A percentile compares a stretch with the other conserved stretches of the same genome.
Evolutionary conservation across 192 early-diverging fungal species (phyloP).

Genomic region (Powellomyces hirtus): DNA sequence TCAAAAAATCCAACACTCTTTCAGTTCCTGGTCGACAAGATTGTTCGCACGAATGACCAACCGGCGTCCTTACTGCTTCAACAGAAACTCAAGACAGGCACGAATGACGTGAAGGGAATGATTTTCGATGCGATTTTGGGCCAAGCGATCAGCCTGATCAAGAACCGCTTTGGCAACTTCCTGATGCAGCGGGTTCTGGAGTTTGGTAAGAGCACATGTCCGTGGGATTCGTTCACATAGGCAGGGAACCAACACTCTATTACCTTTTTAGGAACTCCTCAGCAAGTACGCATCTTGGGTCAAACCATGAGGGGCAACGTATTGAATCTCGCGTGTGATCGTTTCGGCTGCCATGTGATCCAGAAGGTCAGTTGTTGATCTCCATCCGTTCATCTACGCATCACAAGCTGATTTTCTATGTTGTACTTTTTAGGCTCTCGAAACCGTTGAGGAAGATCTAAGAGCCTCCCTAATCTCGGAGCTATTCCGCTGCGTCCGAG

Average conservation of each 20-base stretch:
- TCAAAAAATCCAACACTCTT: background rate
- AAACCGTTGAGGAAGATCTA: constrained; percentile 61
- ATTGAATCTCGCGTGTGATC: constrained; percentile 62
- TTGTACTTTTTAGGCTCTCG: constrained; percentile 62
- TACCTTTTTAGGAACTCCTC: constrained; percentile 41
- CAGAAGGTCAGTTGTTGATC: constrained; percentile 72
- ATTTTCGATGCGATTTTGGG: constrained; percentile 62
- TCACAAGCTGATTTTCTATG: background rate
- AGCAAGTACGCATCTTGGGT: constrained; percentile 56
- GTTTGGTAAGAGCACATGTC: constrained; percentile 29
- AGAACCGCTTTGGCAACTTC: constrained; percentile 78
- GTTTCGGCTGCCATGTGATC: constrained; percentile 77
- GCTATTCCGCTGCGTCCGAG: constrained; percentile 58
- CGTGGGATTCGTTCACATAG: background rate
- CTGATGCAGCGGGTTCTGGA: constrained; percentile 71
- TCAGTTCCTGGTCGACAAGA: constrained; percentile 65
- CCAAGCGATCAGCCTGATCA: constrained; percentile 60
- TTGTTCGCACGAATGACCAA: constrained; percentile 71
- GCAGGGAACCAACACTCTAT: too few relatives aligned
- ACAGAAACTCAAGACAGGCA: constrained; percentile 63
- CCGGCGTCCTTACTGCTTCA: constrained; percentile 70
- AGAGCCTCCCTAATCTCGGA: constrained; percentile 59
- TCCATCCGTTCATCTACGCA: background rate
- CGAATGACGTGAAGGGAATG: constrained; percentile 45
- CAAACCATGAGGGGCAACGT: constrained; percentile 63